Percentiles rank a stretch among this genome's conserved stretches.
phyloP scores from a whole-genome alignment of 352 stramenopile genomes.

The Lagenidium giganteum region DNA sequence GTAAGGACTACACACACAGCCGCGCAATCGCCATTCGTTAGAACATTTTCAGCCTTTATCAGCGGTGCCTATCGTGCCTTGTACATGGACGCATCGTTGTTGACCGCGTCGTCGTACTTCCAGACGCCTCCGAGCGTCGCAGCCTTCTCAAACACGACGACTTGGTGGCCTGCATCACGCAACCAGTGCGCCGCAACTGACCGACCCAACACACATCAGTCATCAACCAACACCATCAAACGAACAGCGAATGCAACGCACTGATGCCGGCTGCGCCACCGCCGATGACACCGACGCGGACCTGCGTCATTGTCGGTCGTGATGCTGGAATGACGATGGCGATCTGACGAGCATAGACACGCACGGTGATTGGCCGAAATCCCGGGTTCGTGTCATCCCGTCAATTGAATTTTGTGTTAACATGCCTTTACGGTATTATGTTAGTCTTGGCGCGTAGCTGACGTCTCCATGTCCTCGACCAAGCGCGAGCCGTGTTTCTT shows the following conservation, averaged over 20 bases:
- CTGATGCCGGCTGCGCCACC: conserved; percentile 70
- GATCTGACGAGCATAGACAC: no score
- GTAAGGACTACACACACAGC: conserved; percentile 40
- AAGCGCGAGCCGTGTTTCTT: conserved; percentile 86
- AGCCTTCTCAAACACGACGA: conserved; percentile 73
- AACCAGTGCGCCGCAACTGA: conserved; percentile 72
- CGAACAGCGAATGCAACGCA: conserved; percentile 10
- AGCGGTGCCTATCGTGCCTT: conserved; percentile 32
- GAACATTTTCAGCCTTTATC: background rate
- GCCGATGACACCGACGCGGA: conserved; percentile 64
- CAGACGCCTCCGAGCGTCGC: conserved; percentile 63
- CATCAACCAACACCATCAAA: background rate
- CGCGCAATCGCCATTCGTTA: no score
- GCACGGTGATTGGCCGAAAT: conserved; percentile 11
- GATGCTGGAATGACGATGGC: no score
- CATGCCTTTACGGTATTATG: no score
- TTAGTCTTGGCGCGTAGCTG: no score
- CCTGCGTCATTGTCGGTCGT: background rate
- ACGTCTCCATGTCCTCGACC: conserved; percentile 82
- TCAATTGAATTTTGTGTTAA: no score
- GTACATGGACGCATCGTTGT: conserved; percentile 60
- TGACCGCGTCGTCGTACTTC: conserved; percentile 55
- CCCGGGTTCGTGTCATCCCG: background rate
- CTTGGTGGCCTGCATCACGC: conserved; percentile 52
- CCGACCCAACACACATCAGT: conserved; percentile 4